These are phyloP conservation scores for Berkeleyomyces rouxiae DNA, from an alignment of 2,329 filamentous ascomycete genomes.

Conservation along the genomic window DNA sequence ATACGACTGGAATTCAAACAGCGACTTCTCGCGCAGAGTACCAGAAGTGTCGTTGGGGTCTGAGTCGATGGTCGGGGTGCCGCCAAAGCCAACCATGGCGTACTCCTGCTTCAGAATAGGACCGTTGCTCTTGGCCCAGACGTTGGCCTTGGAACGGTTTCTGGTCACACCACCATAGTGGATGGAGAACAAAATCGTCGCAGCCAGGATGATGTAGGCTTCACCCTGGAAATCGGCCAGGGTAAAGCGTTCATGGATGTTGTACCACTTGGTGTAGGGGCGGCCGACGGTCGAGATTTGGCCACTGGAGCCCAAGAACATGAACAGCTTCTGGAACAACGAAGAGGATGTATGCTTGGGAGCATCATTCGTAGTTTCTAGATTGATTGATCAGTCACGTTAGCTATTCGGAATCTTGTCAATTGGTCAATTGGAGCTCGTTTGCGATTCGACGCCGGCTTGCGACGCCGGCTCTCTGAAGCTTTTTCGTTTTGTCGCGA, in stretches of 20 bases:
- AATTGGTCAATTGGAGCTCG: background rate
- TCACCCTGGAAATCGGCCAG: constrained; percentile 76
- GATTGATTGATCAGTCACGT: background rate
- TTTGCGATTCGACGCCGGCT: background rate
- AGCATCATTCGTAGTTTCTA: background rate
- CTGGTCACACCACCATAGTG: constrained; percentile 66
- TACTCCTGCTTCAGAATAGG: constrained; percentile 65
- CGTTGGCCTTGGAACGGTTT: constrained; percentile 65
- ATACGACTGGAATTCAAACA: constrained; percentile 75
- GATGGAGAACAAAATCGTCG: constrained; percentile 56
- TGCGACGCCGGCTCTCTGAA: background rate
- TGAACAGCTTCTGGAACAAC: constrained; percentile 2
- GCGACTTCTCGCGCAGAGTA: constrained; percentile 68
- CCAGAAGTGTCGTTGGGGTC: constrained; percentile 24
- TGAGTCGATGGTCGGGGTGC: constrained; percentile 30
- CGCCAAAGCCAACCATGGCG: constrained; percentile 66
- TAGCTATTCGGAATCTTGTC: background rate
- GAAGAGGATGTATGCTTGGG: constrained; percentile 7
- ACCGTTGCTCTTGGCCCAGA: constrained; percentile 64
- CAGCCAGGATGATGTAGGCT: constrained; percentile 60
- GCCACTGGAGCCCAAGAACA: constrained; percentile 8
- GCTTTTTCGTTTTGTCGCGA: background rate
- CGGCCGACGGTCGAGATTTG: constrained; percentile 31
- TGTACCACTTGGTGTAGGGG: constrained; percentile 92
- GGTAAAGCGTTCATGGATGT: constrained; percentile 78